These are phyloP conservation scores for Alternaria conjuncta DNA, from an alignment of 2,329 filamentous ascomycete genomes.

Conservation along the genomic window DNA sequence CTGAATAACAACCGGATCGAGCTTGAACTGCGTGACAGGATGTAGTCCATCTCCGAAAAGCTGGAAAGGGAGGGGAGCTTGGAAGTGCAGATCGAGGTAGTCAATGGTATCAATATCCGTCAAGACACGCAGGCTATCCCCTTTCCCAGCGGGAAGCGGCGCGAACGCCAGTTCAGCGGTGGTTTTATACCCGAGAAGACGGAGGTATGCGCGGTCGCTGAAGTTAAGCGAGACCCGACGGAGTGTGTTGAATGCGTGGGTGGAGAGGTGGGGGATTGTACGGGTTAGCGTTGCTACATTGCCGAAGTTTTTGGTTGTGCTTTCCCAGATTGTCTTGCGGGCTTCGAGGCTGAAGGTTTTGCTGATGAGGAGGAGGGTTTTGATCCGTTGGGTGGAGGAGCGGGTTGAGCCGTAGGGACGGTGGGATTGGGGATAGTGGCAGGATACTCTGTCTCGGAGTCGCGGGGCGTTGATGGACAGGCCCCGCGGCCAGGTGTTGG, in stretches of 20 bases:
- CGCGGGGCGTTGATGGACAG: background rate
- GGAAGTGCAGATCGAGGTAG: background rate
- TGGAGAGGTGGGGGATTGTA: background rate
- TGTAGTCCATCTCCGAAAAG: accelerated
- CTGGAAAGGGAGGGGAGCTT: background rate
- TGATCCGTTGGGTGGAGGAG: background rate
- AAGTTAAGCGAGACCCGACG: background rate
- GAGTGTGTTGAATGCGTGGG: background rate
- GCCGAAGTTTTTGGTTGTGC: background rate
- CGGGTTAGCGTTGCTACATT: background rate
- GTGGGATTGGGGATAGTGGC: background rate
- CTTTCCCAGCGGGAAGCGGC: background rate
- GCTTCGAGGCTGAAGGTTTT: background rate
- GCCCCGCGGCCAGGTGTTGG: background rate
- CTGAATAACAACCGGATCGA: accelerated
- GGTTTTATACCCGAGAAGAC: background rate
- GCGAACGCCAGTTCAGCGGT: background rate
- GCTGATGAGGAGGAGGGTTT: background rate
- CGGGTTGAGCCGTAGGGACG: background rate
- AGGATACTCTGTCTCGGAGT: background rate
- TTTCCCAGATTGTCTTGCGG: background rate
- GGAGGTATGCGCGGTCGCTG: background rate
- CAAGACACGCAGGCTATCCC: accelerated
- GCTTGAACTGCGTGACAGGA: background rate
- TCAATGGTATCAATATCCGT: accelerated